Base-by-base conservation (phyloP, 2,329 filamentous ascomycete genomes). In the Xylaria sp. region DNA sequence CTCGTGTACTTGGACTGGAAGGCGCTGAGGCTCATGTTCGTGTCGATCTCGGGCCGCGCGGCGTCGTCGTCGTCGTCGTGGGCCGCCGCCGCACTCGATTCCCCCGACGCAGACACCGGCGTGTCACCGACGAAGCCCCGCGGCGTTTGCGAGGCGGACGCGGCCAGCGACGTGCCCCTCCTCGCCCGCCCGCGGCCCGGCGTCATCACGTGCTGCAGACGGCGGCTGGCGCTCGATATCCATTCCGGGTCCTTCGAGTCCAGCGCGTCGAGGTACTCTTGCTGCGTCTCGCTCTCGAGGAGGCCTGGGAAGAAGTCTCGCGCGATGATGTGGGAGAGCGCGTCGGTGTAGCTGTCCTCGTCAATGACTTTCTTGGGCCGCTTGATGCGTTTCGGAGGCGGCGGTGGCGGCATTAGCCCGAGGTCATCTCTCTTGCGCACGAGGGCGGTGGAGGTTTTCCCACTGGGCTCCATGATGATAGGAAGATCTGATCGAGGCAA, bases 261-360 rank as follows among this genome's bases (percentile, higher is more conserved):
- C 8, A 98, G 79, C 0, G 95, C 95, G 71, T 96, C 90, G 29
- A 99, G 82, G 69, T 97, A 98, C 71, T 99, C 95, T 74, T 93
- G 89, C 75, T 97, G 93, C 0, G 89, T 90, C 70, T 96, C 88
- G 13, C 88, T 89, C 74, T 98, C 93, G 4, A 93, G 80, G 0
- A 99, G 83, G 0, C 94, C 95, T 0, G 95, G 95, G 72, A 98
- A 99, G 81, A 96, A 99, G 81, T 99, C 95, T 67, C 95, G 88
- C 9, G 92, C 92, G 65, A 99, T 97, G 73, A 99, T 98, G 69
- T 95, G 90, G 0, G 93, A 97, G 27, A 99, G 83, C 1, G 91
- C 90, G 60, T 93, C 88, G 2, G 92, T 95, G 76, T 99, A 99
- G 54, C 90, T 88, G 69, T 99, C 94, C 81, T 99, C 95, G 75